A percentile compares a stretch with the other conserved stretches of the same genome.
Conservation (phyloP, 1,284 basidiomycete species). For the Stygiomarasmius scandens region DNA sequence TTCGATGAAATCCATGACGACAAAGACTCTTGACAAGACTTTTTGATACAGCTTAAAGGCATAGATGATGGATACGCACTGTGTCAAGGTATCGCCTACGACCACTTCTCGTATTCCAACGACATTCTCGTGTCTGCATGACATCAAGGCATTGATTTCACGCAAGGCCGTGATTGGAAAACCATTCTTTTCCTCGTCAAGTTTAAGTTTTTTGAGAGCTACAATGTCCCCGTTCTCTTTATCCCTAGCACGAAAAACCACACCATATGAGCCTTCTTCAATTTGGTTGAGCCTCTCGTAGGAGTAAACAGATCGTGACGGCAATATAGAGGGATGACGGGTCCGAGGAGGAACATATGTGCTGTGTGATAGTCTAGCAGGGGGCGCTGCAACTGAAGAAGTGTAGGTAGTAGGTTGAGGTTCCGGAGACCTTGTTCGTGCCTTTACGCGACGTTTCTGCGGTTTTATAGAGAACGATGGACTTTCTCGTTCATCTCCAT, state of each 20-base stretch:
- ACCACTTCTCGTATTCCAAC: conserved; percentile 96
- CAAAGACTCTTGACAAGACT: conserved; percentile 76
- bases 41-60: neutral
- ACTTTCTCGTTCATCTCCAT: conserved; percentile 39
- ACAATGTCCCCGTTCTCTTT: conserved; percentile 94
- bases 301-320: conserved; percentile 89
- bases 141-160: conserved; percentile 94
- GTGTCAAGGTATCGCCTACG: conserved; percentile 98
- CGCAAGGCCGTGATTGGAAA: conserved; percentile 97
- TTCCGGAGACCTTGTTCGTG: conserved; percentile 14
- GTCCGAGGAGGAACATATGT: conserved; percentile 75
- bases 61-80: conserved; percentile 67
- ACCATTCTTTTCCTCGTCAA: conserved; percentile 97
- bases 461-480: conserved; percentile 25
- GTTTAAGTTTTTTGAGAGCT: conserved; percentile 96
- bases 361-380: conserved; percentile 44
- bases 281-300: conserved; percentile 97
- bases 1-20: conserved; percentile 99
- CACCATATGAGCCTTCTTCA: conserved; percentile 98
- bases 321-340: conserved; percentile 72
- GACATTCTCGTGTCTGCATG: conserved; percentile 91
- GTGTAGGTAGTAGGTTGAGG: conserved; percentile 2
- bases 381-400: conserved; percentile 14
- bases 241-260: conserved; percentile 94
- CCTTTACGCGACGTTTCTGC: conserved; percentile 51